phyloP scores from a whole-genome alignment of 805 yeast species.

The Suhomyces sp. region DNA sequence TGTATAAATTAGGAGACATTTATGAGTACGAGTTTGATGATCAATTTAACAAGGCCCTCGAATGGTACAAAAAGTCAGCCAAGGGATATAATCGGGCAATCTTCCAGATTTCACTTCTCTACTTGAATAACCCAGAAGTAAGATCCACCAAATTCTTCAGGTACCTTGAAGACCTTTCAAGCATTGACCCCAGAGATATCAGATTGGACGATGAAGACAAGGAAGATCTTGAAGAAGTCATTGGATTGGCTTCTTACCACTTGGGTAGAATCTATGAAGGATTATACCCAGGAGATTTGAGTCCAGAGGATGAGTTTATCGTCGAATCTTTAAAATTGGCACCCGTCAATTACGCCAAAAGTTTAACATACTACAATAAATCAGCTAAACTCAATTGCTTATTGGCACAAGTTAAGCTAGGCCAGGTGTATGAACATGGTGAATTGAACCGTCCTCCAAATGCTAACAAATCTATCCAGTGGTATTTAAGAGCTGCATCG shows the following conservation, averaged over 20 bases:
- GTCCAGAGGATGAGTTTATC: slow-evolving; percentile 35
- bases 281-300: slow-evolving; percentile 41
- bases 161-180: slow-evolving; percentile 36
- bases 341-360: slow-evolving; percentile 43
- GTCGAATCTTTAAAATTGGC: slow-evolving; percentile 31
- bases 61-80: slow-evolving; percentile 36
- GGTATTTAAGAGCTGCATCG: slow-evolving; percentile 42
- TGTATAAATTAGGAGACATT: slow-evolving; percentile 39
- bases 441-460: slow-evolving; percentile 39
- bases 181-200: slow-evolving; percentile 35
- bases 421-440: slow-evolving; percentile 41
- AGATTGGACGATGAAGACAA: slow-evolving; percentile 35
- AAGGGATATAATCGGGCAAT: slow-evolving; percentile 46
- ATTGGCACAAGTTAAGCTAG: slow-evolving; percentile 40
- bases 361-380: slow-evolving; percentile 40
- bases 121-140: slow-evolving; percentile 30
- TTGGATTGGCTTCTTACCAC: slow-evolving; percentile 41
- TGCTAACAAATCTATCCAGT: slow-evolving; percentile 42
- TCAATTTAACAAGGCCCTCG: slow-evolving; percentile 31
- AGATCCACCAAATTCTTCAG: slow-evolving; percentile 35
- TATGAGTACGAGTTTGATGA: slow-evolving; percentile 33
- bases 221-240: slow-evolving; percentile 39
- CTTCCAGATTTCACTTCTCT: slow-evolving; percentile 37
- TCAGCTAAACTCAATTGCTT: slow-evolving; percentile 40
- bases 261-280: slow-evolving; percentile 45